Conservation (phyloP, 1,284 basidiomycete species). For the Leccinum pachyderme region DNA sequence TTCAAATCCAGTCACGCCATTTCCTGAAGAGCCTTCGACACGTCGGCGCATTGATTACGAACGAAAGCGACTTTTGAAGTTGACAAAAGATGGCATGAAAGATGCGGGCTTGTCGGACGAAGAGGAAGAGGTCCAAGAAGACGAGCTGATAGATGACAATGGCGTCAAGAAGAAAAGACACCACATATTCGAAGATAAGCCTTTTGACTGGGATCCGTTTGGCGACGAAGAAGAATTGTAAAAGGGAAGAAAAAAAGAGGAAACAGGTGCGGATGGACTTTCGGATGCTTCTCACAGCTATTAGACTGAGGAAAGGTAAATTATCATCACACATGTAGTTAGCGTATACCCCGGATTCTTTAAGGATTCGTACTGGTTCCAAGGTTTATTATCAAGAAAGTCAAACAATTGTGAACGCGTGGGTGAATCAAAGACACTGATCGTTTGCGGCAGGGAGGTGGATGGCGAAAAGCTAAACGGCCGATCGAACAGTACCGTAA, state of each 20-base stretch:
- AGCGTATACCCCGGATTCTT: conserved; percentile 8
- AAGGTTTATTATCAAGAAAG: not conserved
- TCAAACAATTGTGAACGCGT: too few relatives aligned
- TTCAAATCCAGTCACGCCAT: conserved; percentile 34
- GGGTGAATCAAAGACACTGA: too few relatives aligned
- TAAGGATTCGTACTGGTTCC: conserved; percentile 1
- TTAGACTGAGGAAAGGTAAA: not conserved
- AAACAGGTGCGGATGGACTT: not conserved
- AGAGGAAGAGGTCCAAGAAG: conserved; percentile 17
- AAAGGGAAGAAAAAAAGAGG: too few relatives aligned
- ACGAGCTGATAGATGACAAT: conserved; percentile 17
- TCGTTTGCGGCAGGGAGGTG: too few relatives aligned
- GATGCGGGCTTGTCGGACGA: conserved; percentile 27
- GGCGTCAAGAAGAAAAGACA: conserved; percentile 17
- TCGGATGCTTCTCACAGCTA: not conserved
- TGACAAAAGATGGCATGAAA: conserved; percentile 32
- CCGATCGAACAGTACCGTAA: too few relatives aligned
- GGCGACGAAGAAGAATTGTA: conserved; percentile 27
- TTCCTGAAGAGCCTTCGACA: conserved; percentile 26
- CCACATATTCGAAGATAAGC: conserved; percentile 30
- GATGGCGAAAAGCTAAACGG: too few relatives aligned
- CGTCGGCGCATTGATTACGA: conserved; percentile 34
- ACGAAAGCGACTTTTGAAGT: conserved; percentile 25
- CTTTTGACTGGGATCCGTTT: conserved; percentile 33
- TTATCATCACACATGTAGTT: conserved; percentile 11